These are phyloP conservation scores for Penicillium soppii DNA, from an alignment of 495 filamentous ascomycete species.

Conservation along the genomic window DNA sequence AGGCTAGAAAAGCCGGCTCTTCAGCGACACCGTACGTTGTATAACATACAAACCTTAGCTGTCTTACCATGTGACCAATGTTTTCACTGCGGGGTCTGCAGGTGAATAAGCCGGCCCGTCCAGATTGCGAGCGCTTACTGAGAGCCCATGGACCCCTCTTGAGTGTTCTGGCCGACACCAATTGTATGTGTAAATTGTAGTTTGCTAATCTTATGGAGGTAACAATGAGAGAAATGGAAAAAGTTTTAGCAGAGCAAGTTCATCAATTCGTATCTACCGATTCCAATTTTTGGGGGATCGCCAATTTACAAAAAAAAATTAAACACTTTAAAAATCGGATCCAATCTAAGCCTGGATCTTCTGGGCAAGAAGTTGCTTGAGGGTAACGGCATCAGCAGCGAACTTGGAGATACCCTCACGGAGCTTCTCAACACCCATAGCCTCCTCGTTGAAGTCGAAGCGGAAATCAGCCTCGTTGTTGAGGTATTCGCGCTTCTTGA, in stretches of 20 bases:
- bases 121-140: too few relatives aligned
- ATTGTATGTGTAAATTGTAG: too few relatives aligned
- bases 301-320: slow-evolving; percentile 31
- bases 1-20: background rate
- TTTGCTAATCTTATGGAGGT: too few relatives aligned
- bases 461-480: slow-evolving; percentile 88
- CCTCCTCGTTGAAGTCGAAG: slow-evolving; percentile 99
- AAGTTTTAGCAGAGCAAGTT: slow-evolving; percentile 11
- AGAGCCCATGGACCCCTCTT: too few relatives aligned
- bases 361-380: slow-evolving; percentile 86
- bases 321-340: slow-evolving; percentile 20
- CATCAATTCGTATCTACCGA: slow-evolving; percentile 45
- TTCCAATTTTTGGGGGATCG: slow-evolving; percentile 29
- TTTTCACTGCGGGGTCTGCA: slow-evolving; percentile 24
- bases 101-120: slow-evolving; percentile 30
- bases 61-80: too few relatives aligned
- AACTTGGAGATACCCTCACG: slow-evolving; percentile 99
- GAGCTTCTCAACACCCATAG: slow-evolving; percentile 98
- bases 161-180: too few relatives aligned
- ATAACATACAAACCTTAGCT: background rate
- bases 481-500: slow-evolving; percentile 89
- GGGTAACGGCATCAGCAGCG: slow-evolving; percentile 88
- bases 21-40: background rate
- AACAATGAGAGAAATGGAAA: too few relatives aligned
- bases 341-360: slow-evolving; percentile 65